Percentiles rank a stretch among this genome's conserved stretches.
Evolutionary conservation across 108 stramenopile genomes (phyloP).

Genomic region (Stephanodiscus minutulus): DNA sequence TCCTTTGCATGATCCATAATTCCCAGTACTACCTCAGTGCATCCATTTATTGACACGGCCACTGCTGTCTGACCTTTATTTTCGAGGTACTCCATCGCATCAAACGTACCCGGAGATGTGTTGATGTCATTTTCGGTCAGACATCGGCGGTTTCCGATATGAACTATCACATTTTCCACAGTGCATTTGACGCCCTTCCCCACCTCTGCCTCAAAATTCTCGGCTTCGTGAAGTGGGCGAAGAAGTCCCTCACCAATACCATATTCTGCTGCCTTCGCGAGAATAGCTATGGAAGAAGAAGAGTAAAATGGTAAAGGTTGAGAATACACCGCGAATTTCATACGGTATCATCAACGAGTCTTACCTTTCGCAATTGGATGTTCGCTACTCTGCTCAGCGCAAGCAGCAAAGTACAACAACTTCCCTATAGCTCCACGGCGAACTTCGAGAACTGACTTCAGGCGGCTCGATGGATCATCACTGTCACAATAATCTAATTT

Average conservation of each 20-base stretch:
- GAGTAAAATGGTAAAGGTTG: background rate
- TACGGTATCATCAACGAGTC: background rate
- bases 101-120: conserved; percentile 47
- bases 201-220: conserved; percentile 58
- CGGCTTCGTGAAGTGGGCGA: conserved; percentile 28
- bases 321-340: background rate
- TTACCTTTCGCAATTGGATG: conserved; percentile 63
- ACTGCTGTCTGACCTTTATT: conserved; percentile 84
- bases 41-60: conserved; percentile 71
- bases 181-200: conserved; percentile 81
- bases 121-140: conserved; percentile 52
- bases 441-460: conserved; percentile 20
- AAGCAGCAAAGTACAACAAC: conserved; percentile 52
- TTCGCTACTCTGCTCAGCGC: conserved; percentile 61
- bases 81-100: conserved; percentile 71
- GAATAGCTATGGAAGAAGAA: conserved; percentile 39
- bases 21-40: conserved; percentile 71
- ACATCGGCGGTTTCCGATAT: conserved; percentile 81
- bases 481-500: background rate
- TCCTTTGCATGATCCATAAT: conserved; percentile 74
- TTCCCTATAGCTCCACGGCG: conserved; percentile 45
- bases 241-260: conserved; percentile 42
- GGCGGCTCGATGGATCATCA: background rate
- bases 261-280: conserved; percentile 35
- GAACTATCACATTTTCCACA: conserved; percentile 54